A percentile compares a stretch with the other conserved stretches of the same genome.
Conservation (phyloP, 352 stramenopile species). For the Lagenidium giganteum region DNA sequence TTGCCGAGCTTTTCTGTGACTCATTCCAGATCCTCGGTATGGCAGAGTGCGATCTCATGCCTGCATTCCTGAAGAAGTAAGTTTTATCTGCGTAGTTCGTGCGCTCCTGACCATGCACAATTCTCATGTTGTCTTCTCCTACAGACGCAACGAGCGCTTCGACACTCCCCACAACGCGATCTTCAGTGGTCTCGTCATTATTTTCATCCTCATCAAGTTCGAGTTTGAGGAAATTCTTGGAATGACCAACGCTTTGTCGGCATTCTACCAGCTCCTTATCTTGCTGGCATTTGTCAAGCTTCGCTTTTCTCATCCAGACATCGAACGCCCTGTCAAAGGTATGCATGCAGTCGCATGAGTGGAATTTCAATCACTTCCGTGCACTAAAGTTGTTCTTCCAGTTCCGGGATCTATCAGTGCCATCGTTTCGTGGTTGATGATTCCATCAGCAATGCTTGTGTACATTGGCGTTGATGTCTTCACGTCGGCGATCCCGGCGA, state of each 20-base stretch:
- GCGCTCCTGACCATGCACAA: constrained; percentile 57
- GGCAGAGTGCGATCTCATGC: constrained; percentile 62
- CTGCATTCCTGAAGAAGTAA: constrained; percentile 63
- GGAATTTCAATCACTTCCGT: no score
- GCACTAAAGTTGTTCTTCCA: constrained; percentile 5
- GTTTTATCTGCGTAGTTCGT: constrained; percentile 67
- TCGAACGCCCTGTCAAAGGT: no score
- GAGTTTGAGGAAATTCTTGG: constrained; percentile 44
- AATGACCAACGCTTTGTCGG: constrained; percentile 80
- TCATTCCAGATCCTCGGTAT: constrained; percentile 60
- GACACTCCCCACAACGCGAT: constrained; percentile 15
- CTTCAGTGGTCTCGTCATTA: constrained; percentile 2
- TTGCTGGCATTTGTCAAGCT: constrained; percentile 83
- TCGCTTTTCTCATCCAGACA: no score
- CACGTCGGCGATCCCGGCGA: constrained; percentile 27
- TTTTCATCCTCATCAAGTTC: constrained; percentile 10
- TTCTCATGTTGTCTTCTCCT: no score
- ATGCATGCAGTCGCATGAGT: no score
- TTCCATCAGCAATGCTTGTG: constrained; percentile 29
- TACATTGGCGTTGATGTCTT: constrained; percentile 49
- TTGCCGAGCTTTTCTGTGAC: constrained; percentile 79
- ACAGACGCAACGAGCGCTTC: constrained; percentile 10
- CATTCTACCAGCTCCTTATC: constrained; percentile 62
- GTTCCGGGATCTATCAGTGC: constrained; percentile 26
- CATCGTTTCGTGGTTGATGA: constrained; percentile 23